Evolutionary conservation across 495 filamentous ascomycete species (phyloP).

Genomic region (Neurospora sp.): DNA sequence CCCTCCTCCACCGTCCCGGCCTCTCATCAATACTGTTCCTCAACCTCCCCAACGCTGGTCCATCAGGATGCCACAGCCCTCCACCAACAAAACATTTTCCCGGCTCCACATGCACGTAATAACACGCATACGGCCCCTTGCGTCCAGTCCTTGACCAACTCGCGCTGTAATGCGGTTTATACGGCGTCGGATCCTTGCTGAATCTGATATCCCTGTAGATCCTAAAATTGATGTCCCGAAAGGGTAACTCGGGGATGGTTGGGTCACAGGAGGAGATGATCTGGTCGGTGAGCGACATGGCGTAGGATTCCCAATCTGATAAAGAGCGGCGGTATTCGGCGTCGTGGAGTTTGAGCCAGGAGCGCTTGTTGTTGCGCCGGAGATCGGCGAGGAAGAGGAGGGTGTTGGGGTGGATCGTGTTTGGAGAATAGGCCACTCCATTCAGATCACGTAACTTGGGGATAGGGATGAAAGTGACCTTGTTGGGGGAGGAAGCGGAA

Average conservation of each 20-base stretch:
- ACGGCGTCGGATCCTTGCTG: constrained; percentile 69
- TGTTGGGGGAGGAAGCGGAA: constrained; percentile 17
- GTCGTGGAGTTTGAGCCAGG: constrained; percentile 78
- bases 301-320: constrained; percentile 68
- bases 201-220: constrained; percentile 80
- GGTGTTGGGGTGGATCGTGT: constrained; percentile 71
- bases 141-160: constrained; percentile 80
- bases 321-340: constrained; percentile 63
- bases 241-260: constrained; percentile 73
- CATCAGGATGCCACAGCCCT: constrained; percentile 69
- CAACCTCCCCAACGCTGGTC: constrained; percentile 47
- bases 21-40: constrained; percentile 64
- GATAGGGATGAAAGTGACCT: constrained; percentile 51
- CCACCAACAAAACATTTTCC: constrained; percentile 48
- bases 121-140: constrained; percentile 77
- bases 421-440: constrained; percentile 54
- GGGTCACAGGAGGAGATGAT: constrained; percentile 54
- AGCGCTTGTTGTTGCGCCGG: constrained; percentile 64
- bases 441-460: constrained; percentile 59
- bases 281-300: constrained; percentile 57
- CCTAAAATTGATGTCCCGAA: constrained; percentile 76
- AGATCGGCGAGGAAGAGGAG: constrained; percentile 65
- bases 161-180: constrained; percentile 78
- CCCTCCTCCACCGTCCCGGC: constrained; percentile 52
- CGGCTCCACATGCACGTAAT: constrained; percentile 50